Evolutionary conservation across 225 moss, liverwort and hornwort genomes (phyloP).

Genomic region (Sphagnum tenellum): DNA sequence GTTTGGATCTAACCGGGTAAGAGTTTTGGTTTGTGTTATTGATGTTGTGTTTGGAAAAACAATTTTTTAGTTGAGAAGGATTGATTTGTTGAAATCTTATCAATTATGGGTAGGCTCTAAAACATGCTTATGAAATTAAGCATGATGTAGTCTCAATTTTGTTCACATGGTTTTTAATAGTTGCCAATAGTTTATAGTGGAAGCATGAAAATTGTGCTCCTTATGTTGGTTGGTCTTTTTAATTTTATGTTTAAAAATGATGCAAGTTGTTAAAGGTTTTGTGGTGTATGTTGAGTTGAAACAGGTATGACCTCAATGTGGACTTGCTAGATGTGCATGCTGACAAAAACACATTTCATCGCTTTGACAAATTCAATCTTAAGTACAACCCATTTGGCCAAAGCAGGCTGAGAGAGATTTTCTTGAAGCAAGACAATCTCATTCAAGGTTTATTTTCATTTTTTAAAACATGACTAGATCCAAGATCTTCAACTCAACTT

Average conservation of each 20-base stretch:
- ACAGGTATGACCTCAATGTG: constrained; percentile 90
- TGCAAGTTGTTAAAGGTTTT: neutral
- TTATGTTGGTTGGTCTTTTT: no score
- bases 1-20: constrained; percentile 87
- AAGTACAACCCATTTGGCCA: constrained; percentile 98
- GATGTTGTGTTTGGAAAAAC: no score
- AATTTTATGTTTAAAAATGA: no score
- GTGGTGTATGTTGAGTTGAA: constrained; percentile 9
- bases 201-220: no score
- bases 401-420: constrained; percentile 92
- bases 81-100: neutral
- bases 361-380: constrained; percentile 98
- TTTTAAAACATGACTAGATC: no score
- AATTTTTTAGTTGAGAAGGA: no score
- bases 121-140: neutral
- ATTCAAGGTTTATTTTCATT: constrained; percentile 50
- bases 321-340: constrained; percentile 97
- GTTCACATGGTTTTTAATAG: neutral
- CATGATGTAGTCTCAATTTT: no score
- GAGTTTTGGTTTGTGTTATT: constrained; percentile 1
- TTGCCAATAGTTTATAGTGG: no score
- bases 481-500: no score
- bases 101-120: neutral
- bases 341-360: constrained; percentile 94
- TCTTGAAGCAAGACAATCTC: constrained; percentile 94